Conservation (phyloP, 169 alveolate genomes). For the Plasmodium reichenowi region DNA sequence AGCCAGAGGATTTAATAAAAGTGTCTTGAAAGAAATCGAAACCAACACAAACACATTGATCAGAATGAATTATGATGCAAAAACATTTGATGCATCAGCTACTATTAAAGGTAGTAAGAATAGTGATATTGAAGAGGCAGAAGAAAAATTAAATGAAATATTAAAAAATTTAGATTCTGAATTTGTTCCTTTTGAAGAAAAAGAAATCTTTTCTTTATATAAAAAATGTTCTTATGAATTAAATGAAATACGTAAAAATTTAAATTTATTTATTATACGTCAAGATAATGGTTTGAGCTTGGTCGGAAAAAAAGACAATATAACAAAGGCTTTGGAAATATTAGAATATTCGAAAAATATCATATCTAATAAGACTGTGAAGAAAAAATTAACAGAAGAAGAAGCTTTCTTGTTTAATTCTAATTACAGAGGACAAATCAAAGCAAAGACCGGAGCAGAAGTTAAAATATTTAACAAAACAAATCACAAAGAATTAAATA, state of each 20-base stretch:
- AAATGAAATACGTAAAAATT: slow-evolving; percentile 53
- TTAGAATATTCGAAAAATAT: slow-evolving; percentile 56
- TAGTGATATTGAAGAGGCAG: slow-evolving; percentile 65
- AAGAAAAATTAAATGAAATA: slow-evolving; percentile 48
- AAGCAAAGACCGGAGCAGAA: slow-evolving; percentile 66
- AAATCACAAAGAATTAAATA: slow-evolving; percentile 66
- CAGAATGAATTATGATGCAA: slow-evolving; percentile 54
- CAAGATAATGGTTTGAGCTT: slow-evolving; percentile 65
- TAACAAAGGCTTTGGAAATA: slow-evolving; percentile 45
- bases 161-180: slow-evolving; percentile 20
- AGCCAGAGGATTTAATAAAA: slow-evolving; percentile 60
- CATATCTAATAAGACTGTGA: slow-evolving; percentile 34
- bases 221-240: slow-evolving; percentile 67
- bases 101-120: slow-evolving; percentile 46
- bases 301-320: slow-evolving; percentile 47
- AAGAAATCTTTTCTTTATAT: slow-evolving; percentile 38
- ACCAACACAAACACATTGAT: slow-evolving; percentile 43
- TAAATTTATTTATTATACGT: slow-evolving; percentile 49
- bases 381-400: slow-evolving; percentile 61
- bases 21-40: slow-evolving; percentile 48
- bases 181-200: slow-evolving; percentile 49
- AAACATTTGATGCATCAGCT: slow-evolving; percentile 61
- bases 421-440: slow-evolving; percentile 40
- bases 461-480: slow-evolving; percentile 62
- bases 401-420: slow-evolving; percentile 64